Base-by-base conservation (phyloP, 352 stramenopile species). In the Aphanomyces stellatus region DNA sequence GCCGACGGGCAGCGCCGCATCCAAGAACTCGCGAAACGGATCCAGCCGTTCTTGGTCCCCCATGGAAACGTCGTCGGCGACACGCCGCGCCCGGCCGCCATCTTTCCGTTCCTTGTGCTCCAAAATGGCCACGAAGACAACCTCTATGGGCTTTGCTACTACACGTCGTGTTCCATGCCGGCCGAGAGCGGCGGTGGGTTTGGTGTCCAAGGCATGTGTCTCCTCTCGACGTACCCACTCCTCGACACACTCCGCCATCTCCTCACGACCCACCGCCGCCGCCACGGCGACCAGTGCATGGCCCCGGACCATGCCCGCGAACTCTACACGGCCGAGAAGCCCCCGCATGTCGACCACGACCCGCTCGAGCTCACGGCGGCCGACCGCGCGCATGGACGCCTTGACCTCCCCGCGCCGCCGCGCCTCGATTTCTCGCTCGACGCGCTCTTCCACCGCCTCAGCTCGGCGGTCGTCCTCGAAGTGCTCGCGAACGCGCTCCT, bases 401-500 rank as follows among this genome's bases (percentile, higher is more conserved):
- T 64, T 3, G 55, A 64, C 25, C 30, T 64, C 11, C 55, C 55
- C 3, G 6, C 55, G 55, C 55, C 55, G 10, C 76, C 78, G 6
- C 71, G 74, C 10, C 75, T 90, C 24, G 85, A 93, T 51, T 79
- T 91, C 33, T 84, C 80, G 2, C 75, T 93, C 31, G 74, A 74
- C 37, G 74, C 79, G 7, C 70, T 93, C 10, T 89, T 93, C 42
- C 72, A 87, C 22, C 73, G 85, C 13, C 86, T 93, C 73, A 84
- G 85, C 30, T 81, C 73, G 4, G 77, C 79, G 6, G 74, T 85
- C 35, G 82, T 76, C 24, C 72, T 93, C 3, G 83, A 93, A 68
- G 82, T 93, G 49, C 71, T 93, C 33, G 85, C 79, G 15, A 91
- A 85, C 53, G 85, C 88, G 31, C 72, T 93, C 35, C 76, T 96